Evolutionary conservation across 2,329 filamentous ascomycete species (phyloP).

Genomic region (Hypoxylon rubiginosum): DNA sequence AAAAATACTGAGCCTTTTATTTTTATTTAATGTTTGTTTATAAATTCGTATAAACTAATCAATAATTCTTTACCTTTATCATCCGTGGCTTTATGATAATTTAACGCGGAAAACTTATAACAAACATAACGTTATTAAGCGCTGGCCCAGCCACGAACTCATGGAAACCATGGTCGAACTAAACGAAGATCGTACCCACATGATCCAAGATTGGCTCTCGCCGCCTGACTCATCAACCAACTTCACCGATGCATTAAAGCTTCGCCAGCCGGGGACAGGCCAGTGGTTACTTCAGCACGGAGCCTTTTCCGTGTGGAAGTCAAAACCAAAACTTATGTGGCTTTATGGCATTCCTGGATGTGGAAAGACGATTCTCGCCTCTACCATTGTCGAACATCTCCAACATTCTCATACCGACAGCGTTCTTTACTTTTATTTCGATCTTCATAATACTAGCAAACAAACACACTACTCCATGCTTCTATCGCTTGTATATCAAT

Average conservation of each 20-base stretch:
- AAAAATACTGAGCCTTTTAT: too few species aligned
- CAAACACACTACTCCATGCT: slow-evolving; percentile 53
- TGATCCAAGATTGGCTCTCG: slow-evolving; percentile 48
- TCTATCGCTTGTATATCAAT: slow-evolving; percentile 55
- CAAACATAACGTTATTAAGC: too few species aligned
- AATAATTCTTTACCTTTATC: too few species aligned
- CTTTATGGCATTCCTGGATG: slow-evolving; percentile 58
- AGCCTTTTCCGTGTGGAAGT: slow-evolving; percentile 52
- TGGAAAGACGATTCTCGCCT: slow-evolving; percentile 58
- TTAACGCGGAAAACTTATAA: too few species aligned
- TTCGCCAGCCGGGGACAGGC: slow-evolving; percentile 52
- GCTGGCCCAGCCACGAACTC: too few species aligned
- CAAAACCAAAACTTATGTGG: slow-evolving; percentile 50
- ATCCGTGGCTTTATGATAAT: too few species aligned
- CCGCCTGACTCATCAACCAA: slow-evolving; percentile 53
- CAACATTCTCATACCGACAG: slow-evolving; percentile 2
- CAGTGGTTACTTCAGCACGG: slow-evolving; percentile 53
- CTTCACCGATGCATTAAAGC: slow-evolving; percentile 49
- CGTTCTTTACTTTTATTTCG: slow-evolving; percentile 55
- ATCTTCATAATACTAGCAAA: slow-evolving; percentile 56
- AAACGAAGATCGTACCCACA: too few species aligned
- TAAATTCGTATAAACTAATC: too few species aligned
- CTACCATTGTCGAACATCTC: slow-evolving; percentile 53
- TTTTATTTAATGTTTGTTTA: too few species aligned
- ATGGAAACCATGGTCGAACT: too few species aligned